These are phyloP conservation scores for Plasmopara halstedii DNA, from an alignment of 352 stramenopile species.

Conservation along the genomic window DNA sequence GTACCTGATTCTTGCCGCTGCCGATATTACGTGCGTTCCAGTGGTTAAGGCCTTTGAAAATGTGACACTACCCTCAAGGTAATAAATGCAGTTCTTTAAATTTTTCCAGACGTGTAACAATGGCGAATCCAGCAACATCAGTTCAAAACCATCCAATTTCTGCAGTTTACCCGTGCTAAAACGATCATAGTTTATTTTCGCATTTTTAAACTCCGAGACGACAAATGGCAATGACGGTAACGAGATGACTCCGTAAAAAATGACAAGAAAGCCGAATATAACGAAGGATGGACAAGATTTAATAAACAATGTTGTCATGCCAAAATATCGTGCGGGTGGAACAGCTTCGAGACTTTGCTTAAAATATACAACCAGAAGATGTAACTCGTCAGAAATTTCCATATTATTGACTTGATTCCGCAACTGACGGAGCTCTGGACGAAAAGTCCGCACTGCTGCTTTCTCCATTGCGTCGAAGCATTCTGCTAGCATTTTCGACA, in stretches of 20 bases:
- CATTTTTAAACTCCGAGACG: slow-evolving; percentile 32
- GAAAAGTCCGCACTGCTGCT: slow-evolving; percentile 39
- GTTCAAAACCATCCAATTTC: slow-evolving; percentile 50
- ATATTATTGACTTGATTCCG: slow-evolving; percentile 37
- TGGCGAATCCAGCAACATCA: slow-evolving; percentile 63
- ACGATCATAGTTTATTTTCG: slow-evolving; percentile 22
- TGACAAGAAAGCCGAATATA: slow-evolving; percentile 32
- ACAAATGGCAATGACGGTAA: slow-evolving; percentile 56
- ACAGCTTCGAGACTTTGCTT: slow-evolving; percentile 49
- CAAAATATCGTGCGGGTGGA: slow-evolving; percentile 36
- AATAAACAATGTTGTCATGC: slow-evolving; percentile 36
- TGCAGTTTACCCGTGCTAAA: slow-evolving; percentile 33
- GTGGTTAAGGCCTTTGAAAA: slow-evolving; percentile 54
- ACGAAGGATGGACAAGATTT: slow-evolving; percentile 65
- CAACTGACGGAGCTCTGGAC: slow-evolving; percentile 43
- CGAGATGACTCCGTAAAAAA: slow-evolving; percentile 49
- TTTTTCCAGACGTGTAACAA: slow-evolving; percentile 69
- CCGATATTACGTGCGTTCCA: slow-evolving; percentile 46
- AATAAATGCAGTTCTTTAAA: slow-evolving; percentile 58
- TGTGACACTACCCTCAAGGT: slow-evolving; percentile 54
- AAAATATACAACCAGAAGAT: slow-evolving; percentile 54
- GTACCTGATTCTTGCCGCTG: slow-evolving; percentile 41
- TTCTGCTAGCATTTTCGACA: slow-evolving; percentile 51
- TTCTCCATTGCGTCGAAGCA: slow-evolving; percentile 48
- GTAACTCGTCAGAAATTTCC: slow-evolving; percentile 35